Conservation (phyloP, 805 yeast genomes). For the Wickerhamiella kazuoi region DNA sequence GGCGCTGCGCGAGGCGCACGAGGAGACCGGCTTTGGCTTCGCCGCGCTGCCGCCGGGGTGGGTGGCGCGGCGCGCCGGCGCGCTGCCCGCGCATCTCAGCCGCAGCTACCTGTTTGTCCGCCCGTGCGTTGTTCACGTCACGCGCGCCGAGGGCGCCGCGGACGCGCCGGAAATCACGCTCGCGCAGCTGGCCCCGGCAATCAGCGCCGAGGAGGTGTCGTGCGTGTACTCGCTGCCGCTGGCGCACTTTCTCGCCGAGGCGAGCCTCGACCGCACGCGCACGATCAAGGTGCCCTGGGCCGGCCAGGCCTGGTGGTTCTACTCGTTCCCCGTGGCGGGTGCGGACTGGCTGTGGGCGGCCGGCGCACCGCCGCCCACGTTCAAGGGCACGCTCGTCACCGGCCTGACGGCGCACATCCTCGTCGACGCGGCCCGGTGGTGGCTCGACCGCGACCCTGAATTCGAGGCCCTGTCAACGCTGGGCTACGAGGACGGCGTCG, state of each 20-base stretch:
- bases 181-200: conserved; percentile 4
- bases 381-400: conserved; percentile 1
- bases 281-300: conserved; percentile 1
- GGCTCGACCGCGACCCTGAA: neutral
- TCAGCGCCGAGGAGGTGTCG: conserved; percentile 6
- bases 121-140: conserved; percentile 3
- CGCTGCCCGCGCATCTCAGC: conserved; percentile 6
- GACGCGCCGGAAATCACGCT: neutral
- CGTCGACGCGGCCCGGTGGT: conserved; percentile 6
- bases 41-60: neutral
- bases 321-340: conserved; percentile 1
- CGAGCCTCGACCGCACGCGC: neutral
- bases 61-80: neutral
- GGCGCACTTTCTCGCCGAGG: neutral
- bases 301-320: conserved; percentile 5
- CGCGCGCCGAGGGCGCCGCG: neutral
- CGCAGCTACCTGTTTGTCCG: conserved; percentile 4
- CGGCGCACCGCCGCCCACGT: neutral
- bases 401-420: conserved; percentile 8
- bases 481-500: conserved; percentile 3
- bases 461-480: conserved; percentile 1
- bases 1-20: conserved; percentile 5
- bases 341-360: neutral
- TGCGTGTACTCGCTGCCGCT: conserved; percentile 5
- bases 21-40: conserved; percentile 5